Evolutionary conservation across 495 filamentous ascomycete genomes (phyloP), one percentile per base, ranked within the genome.

Genomic region (Lophium mytilinum): DNA sequence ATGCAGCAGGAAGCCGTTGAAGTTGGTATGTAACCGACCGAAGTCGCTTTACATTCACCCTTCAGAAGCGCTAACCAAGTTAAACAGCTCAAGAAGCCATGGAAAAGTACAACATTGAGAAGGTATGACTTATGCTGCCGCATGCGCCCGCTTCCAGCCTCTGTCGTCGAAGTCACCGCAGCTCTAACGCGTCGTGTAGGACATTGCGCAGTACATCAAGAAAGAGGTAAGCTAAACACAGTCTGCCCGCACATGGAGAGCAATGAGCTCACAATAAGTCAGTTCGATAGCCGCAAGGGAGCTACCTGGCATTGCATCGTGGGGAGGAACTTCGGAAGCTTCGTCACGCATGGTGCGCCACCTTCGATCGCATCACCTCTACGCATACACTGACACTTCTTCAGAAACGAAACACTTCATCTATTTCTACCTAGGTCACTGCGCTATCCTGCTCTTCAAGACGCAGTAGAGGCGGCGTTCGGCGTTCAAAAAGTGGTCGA

Each of bases 351-450:
- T 67, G 93, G 91, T 95, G 79, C 50, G 33, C n/a, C 30, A 19
- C 9, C 15, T 37, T 24, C 19, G n/a, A 45, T 45, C 8, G 17
- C 18, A 34, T 18, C 14, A 12, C n/a, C 30, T 34, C 37, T 1
- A 33, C 3, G 9, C 41, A 63, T 33, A 47, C 24, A 34, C 17
- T 36, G 37, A 58, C 15, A 47, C 9, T 0, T 15, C 11, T 19
- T 4, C 75, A 96, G 91, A 99, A 71, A 96, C 93, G 40, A 96
- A 96, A 75, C 93, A 99, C 74, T 99, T 99, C 77, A 96, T 97
- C 70, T 99, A 99, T 78, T 99, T 99, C 80, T 97, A 97, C 75
- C 88, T 97, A 57, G 93, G 93, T 48, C 93, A 96, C 78, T 96
- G 89, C 71, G 93, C 93, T 17, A 96, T 99, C 66, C 84, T 99